These are phyloP conservation scores for Phycomyces nitens DNA, from an alignment of 192 early-diverging fungal species.

Conservation along the genomic window DNA sequence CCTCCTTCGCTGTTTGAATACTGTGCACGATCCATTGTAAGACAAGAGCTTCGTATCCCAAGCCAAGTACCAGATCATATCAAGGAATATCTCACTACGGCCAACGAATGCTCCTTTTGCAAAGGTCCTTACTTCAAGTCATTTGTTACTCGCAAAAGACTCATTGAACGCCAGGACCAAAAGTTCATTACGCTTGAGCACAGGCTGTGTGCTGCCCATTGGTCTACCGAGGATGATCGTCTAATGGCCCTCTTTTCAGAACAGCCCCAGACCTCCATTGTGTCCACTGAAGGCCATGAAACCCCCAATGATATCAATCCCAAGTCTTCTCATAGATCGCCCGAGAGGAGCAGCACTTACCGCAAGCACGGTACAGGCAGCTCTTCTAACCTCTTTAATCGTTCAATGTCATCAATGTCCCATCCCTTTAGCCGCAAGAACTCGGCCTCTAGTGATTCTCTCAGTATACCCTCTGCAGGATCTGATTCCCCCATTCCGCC, in stretches of 20 bases:
- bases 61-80: slow-evolving; percentile 48
- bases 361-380: no score
- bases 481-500: no score
- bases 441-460: no score
- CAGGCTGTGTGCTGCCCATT: slow-evolving; percentile 70
- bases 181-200: slow-evolving; percentile 62
- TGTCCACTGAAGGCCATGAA: no score
- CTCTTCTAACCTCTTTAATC: no score
- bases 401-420: no score
- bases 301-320: no score
- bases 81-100: slow-evolving; percentile 59
- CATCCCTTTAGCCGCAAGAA: no score
- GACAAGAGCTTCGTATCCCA: slow-evolving; percentile 59
- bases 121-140: slow-evolving; percentile 74
- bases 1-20: slow-evolving; percentile 74
- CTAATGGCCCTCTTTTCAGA: slow-evolving; percentile 53
- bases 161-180: slow-evolving; percentile 56
- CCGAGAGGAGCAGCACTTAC: no score
- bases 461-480: no score
- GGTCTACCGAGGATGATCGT: slow-evolving; percentile 69
- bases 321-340: no score
- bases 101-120: slow-evolving; percentile 68
- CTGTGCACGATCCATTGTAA: slow-evolving; percentile 69
- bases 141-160: slow-evolving; percentile 52
- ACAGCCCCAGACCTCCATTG: background rate